Percentiles rank a stretch among this genome's conserved stretches.
These are phyloP conservation scores for Aquilaria sinensis DNA, from an alignment of 345 rosid genomes.

Conservation along the genomic window DNA sequence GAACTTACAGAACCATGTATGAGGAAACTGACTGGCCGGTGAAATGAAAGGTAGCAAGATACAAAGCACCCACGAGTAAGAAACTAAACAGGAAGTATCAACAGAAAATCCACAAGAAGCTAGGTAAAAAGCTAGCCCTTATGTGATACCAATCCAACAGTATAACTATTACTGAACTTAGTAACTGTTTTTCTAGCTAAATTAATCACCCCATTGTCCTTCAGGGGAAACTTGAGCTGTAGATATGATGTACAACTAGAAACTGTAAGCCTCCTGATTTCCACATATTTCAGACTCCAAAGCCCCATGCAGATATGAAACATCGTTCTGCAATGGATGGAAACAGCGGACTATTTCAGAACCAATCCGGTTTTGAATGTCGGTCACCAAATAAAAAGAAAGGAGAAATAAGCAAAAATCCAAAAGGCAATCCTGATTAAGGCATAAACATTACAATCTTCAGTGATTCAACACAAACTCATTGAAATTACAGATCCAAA, in stretches of 20 bases:
- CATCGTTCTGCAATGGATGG: constrained; percentile 21
- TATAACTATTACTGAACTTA: constrained; percentile 13
- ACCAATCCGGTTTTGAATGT: too few relatives aligned
- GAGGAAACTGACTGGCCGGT: constrained; percentile 6
- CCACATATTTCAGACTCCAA: constrained; percentile 7
- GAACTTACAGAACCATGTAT: background rate
- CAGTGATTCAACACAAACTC: too few relatives aligned
- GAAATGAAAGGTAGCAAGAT: constrained; percentile 6
- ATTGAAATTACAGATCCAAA: too few relatives aligned
- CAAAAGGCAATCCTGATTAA: too few relatives aligned
- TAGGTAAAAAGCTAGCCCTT: constrained; percentile 12
- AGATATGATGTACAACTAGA: constrained; percentile 9
- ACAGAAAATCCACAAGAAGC: constrained; percentile 9
- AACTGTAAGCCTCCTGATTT: constrained; percentile 10
- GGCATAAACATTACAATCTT: too few relatives aligned
- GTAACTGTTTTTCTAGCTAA: constrained; percentile 12
- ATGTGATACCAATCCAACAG: constrained; percentile 3
- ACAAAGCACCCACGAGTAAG: constrained; percentile 14
- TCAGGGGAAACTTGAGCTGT: constrained; percentile 7
- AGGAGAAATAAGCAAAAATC: too few relatives aligned
- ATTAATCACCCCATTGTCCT: constrained; percentile 16
- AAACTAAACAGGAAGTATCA: constrained; percentile 13
- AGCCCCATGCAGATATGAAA: constrained; percentile 2
- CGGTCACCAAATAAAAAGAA: too few relatives aligned
- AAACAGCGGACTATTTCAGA: constrained; percentile 4